Evolutionary conservation across 1,284 basidiomycete species (phyloP).

Genomic region (Chalciporus sp.): DNA sequence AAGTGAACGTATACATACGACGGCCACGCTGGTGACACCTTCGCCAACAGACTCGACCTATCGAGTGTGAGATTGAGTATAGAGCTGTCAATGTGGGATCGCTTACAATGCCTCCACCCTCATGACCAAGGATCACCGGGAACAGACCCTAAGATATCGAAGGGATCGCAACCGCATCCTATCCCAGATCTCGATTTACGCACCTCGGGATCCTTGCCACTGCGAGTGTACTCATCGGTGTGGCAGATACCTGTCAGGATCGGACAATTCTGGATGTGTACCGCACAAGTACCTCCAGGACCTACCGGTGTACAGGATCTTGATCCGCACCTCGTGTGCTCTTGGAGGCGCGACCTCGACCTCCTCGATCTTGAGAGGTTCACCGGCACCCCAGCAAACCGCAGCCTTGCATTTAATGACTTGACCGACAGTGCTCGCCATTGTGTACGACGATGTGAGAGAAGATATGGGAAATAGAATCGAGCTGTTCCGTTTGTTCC

Average conservation of each 20-base stretch:
- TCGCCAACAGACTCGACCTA: constrained; percentile 95
- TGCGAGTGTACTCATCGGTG: constrained; percentile 97
- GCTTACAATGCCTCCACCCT: constrained; percentile 83
- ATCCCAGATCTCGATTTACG: constrained; percentile 7
- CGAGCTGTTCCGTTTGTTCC: background rate
- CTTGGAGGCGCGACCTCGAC: constrained; percentile 92
- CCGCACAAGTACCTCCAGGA: constrained; percentile 7
- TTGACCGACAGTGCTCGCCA: constrained; percentile 73
- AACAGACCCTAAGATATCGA: constrained; percentile 71
- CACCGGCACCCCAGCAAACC: constrained; percentile 93
- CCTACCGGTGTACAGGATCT: constrained; percentile 86
- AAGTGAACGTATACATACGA: constrained; percentile 40
- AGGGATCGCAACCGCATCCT: constrained; percentile 1
- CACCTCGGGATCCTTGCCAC: constrained; percentile 94
- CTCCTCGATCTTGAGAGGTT: constrained; percentile 87
- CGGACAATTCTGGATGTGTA: constrained; percentile 11
- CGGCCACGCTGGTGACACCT: constrained; percentile 85
- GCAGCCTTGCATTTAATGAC: constrained; percentile 93
- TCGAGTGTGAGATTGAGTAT: constrained; percentile 16
- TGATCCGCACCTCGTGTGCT: constrained; percentile 91
- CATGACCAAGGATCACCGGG: constrained; percentile 93
- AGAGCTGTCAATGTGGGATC: background rate
- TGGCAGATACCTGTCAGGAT: constrained; percentile 85
- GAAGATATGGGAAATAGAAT: constrained; percentile 4
- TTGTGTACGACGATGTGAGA: constrained; percentile 33